These are phyloP conservation scores for Picochlorum sp. DNA, from an alignment of 139 green algal genomes.

Conservation along the genomic window DNA sequence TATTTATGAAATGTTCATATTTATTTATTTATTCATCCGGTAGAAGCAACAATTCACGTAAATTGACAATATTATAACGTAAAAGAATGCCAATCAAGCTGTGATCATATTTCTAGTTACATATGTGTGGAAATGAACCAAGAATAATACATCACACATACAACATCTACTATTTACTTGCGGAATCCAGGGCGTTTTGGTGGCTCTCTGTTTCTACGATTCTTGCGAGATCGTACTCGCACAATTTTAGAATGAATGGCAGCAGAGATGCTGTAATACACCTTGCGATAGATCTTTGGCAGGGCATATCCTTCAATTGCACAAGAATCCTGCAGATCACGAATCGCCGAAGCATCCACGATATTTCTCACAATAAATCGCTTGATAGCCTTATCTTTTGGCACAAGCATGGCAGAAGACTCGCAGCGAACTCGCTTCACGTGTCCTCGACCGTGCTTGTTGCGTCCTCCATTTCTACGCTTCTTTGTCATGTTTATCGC, in stretches of 20 bases:
- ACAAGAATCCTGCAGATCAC: conserved; percentile 95
- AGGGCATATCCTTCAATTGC: conserved; percentile 86
- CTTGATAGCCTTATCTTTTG: conserved; percentile 99
- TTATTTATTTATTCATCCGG: no score
- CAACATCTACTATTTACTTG: conserved; percentile 5
- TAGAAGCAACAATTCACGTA: no score
- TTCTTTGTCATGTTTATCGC: conserved; percentile 29
- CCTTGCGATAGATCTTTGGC: conserved; percentile 98
- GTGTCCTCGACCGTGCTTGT: conserved; percentile 85
- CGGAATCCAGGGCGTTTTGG: conserved; percentile 43
- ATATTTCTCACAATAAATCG: conserved; percentile 95
- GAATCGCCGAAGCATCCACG: conserved; percentile 94
- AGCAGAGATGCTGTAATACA: conserved; percentile 98
- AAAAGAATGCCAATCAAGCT: no score
- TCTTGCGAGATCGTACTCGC: conserved; percentile 80
- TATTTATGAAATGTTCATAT: no score
- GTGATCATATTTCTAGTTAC: background rate
- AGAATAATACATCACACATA: background rate
- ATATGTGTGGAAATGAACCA: background rate
- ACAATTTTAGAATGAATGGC: conserved; percentile 99
- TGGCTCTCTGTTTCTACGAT: conserved; percentile 84
- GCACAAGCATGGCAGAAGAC: conserved; percentile 83
- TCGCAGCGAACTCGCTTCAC: conserved; percentile 90
- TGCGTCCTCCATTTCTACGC: conserved; percentile 21
- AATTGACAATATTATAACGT: no score